Percentiles rank a stretch among this genome's conserved stretches.
Conservation (phyloP, 2,329 filamentous ascomycete species). For the Sclerotinia sclerotiorum region DNA sequence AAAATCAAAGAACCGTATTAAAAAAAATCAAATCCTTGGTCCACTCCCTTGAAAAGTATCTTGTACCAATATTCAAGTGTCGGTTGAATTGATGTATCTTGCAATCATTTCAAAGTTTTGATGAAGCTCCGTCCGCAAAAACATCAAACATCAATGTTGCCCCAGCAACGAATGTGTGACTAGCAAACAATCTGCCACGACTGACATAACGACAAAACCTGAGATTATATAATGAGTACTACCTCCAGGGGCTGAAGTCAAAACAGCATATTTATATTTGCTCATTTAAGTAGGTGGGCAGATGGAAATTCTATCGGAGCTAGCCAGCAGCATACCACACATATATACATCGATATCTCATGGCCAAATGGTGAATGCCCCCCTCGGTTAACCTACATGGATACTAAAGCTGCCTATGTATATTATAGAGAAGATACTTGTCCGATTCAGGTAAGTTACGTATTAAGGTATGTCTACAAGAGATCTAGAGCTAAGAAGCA, state of each 20-base stretch:
- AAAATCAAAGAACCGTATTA: conserved; percentile 7
- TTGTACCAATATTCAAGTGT: conserved; percentile 5
- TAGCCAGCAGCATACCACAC: neutral
- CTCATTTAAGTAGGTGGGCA: neutral
- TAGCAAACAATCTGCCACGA: neutral
- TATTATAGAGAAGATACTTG: neutral
- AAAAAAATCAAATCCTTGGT: conserved; percentile 2
- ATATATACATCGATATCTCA: neutral
- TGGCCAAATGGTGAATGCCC: neutral
- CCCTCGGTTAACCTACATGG: neutral
- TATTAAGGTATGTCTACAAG: neutral
- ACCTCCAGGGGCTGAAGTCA: neutral
- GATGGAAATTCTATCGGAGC: neutral
- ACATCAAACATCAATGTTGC: conserved; percentile 3
- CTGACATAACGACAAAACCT: neutral
- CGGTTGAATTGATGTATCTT: neutral
- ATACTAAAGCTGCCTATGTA: neutral
- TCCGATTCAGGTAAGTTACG: neutral
- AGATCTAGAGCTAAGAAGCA: neutral
- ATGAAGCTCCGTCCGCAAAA: conserved; percentile 8
- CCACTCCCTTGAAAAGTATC: conserved; percentile 2
- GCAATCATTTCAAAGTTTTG: conserved; percentile 13
- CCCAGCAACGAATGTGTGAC: conserved; percentile 1
- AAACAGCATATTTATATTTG: neutral
- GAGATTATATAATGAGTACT: neutral